Evolutionary conservation across 2,329 filamentous ascomycete genomes (phyloP).

Genomic region (Aspergillus brunneoviolaceus): DNA sequence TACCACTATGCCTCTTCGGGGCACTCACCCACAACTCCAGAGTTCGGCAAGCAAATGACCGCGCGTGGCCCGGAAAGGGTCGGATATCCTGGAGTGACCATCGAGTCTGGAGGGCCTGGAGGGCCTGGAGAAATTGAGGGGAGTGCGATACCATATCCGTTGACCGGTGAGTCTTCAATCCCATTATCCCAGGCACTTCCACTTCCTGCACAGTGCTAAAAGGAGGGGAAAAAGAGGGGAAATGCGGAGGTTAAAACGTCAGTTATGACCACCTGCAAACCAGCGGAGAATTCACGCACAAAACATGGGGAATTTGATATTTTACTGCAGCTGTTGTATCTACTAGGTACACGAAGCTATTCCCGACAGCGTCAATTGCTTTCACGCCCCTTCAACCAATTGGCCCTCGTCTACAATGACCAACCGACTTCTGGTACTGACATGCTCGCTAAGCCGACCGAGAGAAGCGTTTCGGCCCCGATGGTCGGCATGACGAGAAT

Average conservation of each 20-base stretch:
- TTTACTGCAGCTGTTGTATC: not conserved
- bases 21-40: conserved; percentile 6
- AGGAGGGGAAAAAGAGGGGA: conserved; percentile 14
- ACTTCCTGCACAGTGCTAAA: conserved; percentile 1
- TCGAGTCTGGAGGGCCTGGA: not conserved
- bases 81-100: conserved; percentile 7
- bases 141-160: conserved; percentile 12
- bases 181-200: not conserved
- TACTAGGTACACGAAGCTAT: not conserved
- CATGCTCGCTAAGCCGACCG: conserved; percentile 1
- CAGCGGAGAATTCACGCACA: not conserved
- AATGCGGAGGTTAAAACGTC: conserved; percentile 17
- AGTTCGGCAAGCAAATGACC: conserved; percentile 10
- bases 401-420: not conserved
- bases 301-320: conserved; percentile 1
- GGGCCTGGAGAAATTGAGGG: conserved; percentile 13
- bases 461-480: conserved; percentile 8
- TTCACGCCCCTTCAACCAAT: not conserved
- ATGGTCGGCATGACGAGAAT: conserved; percentile 2
- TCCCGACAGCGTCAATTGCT: not conserved
- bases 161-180: conserved; percentile 14
- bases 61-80: conserved; percentile 1
- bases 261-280: not conserved
- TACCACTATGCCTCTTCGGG: not conserved
- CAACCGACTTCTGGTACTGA: not conserved